Conservation (phyloP, 2,329 filamentous ascomycete genomes). For the Alternaria alternata region DNA sequence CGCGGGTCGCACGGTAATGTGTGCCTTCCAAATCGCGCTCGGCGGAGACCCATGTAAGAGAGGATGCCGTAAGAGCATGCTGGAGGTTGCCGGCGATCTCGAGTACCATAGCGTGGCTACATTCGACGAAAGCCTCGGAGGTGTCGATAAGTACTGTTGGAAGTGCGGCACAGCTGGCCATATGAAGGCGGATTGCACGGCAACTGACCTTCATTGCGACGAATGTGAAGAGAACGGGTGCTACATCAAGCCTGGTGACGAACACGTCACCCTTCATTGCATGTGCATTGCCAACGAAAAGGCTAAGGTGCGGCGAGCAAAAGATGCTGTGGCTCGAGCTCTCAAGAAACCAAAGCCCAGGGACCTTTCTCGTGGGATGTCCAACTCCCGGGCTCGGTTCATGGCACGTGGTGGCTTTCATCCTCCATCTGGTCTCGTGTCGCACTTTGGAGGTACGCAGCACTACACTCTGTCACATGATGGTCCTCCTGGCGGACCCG, state of each 20-base stretch:
- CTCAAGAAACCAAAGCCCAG: neutral
- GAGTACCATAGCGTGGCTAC: conserved; percentile 16
- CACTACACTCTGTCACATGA: neutral
- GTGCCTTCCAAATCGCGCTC: conserved; percentile 28
- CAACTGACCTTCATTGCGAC: conserved; percentile 9
- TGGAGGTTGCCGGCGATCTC: conserved; percentile 10
- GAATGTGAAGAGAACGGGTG: conserved; percentile 10
- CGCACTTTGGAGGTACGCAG: neutral
- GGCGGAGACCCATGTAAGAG: neutral
- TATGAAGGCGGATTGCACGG: conserved; percentile 12
- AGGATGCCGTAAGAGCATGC: neutral
- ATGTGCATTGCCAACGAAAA: conserved; percentile 5
- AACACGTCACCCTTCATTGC: conserved; percentile 17
- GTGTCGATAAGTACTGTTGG: conserved; percentile 18
- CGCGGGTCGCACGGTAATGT: conserved; percentile 33
- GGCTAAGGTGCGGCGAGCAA: neutral
- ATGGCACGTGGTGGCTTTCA: neutral
- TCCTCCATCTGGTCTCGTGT: neutral
- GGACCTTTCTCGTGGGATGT: neutral
- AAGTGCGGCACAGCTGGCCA: conserved; percentile 15
- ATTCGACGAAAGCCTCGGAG: conserved; percentile 13
- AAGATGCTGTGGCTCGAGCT: neutral
- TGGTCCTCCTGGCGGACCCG: neutral
- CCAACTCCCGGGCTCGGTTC: neutral
- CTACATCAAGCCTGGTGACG: neutral